A percentile compares a stretch with the other conserved stretches of the same genome.
These are phyloP conservation scores for Colletotrichum lindemuthianum DNA, from an alignment of 2,329 filamentous ascomycete species.

Conservation along the genomic window DNA sequence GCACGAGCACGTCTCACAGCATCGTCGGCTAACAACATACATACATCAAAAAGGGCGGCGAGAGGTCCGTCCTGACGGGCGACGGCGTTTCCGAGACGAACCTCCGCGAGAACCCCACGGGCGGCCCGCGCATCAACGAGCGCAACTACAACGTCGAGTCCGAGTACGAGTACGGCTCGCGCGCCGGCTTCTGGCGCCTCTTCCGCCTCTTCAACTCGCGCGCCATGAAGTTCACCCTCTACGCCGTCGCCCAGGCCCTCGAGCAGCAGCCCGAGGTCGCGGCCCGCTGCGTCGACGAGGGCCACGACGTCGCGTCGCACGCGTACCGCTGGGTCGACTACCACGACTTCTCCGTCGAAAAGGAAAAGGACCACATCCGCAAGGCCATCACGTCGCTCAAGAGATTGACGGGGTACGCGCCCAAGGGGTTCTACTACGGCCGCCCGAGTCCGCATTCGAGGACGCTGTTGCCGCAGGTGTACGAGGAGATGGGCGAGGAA, in stretches of 20 bases:
- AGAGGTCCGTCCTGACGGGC: slow-evolving; percentile 49
- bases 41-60: slow-evolving; percentile 41
- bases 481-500: slow-evolving; percentile 61
- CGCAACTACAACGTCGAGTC: slow-evolving; percentile 58
- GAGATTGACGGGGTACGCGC: slow-evolving; percentile 55
- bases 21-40: not conserved
- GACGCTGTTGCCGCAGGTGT: slow-evolving; percentile 57
- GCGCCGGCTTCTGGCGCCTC: slow-evolving; percentile 60
- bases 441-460: slow-evolving; percentile 55
- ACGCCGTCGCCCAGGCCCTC: slow-evolving; percentile 59
- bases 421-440: slow-evolving; percentile 61
- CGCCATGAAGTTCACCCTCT: slow-evolving; percentile 60
- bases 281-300: slow-evolving; percentile 56
- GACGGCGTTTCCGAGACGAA: slow-evolving; percentile 50
- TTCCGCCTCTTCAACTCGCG: slow-evolving; percentile 59
- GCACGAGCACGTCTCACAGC: not conserved
- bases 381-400: slow-evolving; percentile 54
- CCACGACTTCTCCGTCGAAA: slow-evolving; percentile 54
- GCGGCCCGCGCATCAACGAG: slow-evolving; percentile 49
- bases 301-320: slow-evolving; percentile 61
- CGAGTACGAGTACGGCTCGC: slow-evolving; percentile 62
- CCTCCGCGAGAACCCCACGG: slow-evolving; percentile 51
- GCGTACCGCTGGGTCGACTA: slow-evolving; percentile 64
- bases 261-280: slow-evolving; percentile 59
- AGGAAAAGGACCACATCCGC: slow-evolving; percentile 58